Evolutionary conservation across 148 eudicot genomes (phyloP).

Genomic region (Pharnaceum exiguum): DNA sequence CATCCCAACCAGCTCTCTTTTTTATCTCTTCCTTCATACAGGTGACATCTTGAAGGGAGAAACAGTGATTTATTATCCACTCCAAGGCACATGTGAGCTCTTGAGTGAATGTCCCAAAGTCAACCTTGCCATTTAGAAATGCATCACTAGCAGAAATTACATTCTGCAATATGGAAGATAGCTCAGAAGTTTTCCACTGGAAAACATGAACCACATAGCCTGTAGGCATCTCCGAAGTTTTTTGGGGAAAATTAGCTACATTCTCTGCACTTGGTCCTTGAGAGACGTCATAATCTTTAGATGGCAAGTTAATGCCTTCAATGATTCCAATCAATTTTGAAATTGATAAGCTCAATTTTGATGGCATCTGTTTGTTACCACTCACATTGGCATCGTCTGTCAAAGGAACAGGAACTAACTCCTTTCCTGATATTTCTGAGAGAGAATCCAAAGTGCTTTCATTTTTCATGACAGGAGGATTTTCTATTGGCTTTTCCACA

Average conservation of each 20-base stretch:
- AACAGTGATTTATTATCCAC: slow-evolving; percentile 75
- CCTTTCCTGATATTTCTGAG: slow-evolving; percentile 19
- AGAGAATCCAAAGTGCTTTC: slow-evolving; percentile 13
- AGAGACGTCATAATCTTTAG: slow-evolving; percentile 9
- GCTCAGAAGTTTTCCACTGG: slow-evolving; percentile 80
- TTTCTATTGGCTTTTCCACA: slow-evolving; percentile 43
- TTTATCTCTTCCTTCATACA: slow-evolving; percentile 58
- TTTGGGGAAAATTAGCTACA: slow-evolving; percentile 10
- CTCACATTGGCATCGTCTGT: slow-evolving; percentile 8
- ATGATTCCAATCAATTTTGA: slow-evolving; percentile 55
- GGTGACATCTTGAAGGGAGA: slow-evolving; percentile 74
- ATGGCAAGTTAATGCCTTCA: slow-evolving; percentile 44
- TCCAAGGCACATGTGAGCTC: slow-evolving; percentile 48
- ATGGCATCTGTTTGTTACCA: slow-evolving; percentile 1
- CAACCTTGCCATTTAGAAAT: slow-evolving; percentile 43
- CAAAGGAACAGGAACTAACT: slow-evolving; percentile 15
- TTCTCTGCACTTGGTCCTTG: background rate
- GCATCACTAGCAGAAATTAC: slow-evolving; percentile 50
- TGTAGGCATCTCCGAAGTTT: slow-evolving; percentile 27
- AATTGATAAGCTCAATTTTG: slow-evolving; percentile 13
- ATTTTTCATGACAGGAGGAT: slow-evolving; percentile 14
- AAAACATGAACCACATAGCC: slow-evolving; percentile 54
- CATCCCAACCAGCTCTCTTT: slow-evolving; percentile 62
- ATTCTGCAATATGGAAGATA: slow-evolving; percentile 35
- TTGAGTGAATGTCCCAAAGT: slow-evolving; percentile 44